phyloP scores from a whole-genome alignment of 257 asterid genomes.

The Solanum chiquidenum region DNA sequence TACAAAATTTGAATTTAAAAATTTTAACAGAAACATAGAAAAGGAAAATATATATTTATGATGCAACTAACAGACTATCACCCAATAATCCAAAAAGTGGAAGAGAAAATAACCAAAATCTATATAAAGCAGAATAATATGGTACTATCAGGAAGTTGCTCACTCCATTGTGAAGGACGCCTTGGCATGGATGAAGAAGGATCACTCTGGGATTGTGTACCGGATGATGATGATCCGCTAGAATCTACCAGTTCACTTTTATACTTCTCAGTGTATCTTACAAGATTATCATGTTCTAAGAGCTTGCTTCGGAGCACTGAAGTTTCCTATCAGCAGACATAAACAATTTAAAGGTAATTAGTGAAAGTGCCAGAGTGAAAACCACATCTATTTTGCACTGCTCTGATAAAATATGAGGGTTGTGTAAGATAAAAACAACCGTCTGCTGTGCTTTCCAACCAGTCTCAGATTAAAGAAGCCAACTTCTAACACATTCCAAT shows the following conservation, averaged over 20 bases:
- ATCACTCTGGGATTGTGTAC: conserved; percentile 29
- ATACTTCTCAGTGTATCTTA: conserved; percentile 60
- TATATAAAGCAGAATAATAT: not conserved
- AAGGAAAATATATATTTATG: not conserved
- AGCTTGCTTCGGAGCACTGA: conserved; percentile 74
- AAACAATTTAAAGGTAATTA: not conserved
- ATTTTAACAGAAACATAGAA: not conserved
- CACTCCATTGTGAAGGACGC: conserved; percentile 68
- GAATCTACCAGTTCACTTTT: conserved; percentile 54
- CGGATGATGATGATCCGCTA: conserved; percentile 34
- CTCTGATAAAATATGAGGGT: not conserved
- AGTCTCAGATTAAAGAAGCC: not conserved
- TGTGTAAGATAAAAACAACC: not conserved
- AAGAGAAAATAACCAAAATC: not conserved
- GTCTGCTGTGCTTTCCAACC: not conserved
- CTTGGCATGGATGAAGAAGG: conserved; percentile 64
- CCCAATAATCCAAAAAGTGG: not conserved
- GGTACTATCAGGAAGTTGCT: conserved; percentile 17
- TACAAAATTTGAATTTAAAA: not conserved
- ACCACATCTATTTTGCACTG: not conserved
- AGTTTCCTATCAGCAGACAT: conserved; percentile 48
- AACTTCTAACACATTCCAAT: not conserved
- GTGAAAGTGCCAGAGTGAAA: not conserved
- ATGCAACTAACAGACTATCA: not conserved
- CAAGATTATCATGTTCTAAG: conserved; percentile 62